Percentiles rank a stretch among this genome's conserved stretches.
These are phyloP conservation scores for Rickenella mellea DNA, from an alignment of 768 basidiomycete species.

Conservation along the genomic window DNA sequence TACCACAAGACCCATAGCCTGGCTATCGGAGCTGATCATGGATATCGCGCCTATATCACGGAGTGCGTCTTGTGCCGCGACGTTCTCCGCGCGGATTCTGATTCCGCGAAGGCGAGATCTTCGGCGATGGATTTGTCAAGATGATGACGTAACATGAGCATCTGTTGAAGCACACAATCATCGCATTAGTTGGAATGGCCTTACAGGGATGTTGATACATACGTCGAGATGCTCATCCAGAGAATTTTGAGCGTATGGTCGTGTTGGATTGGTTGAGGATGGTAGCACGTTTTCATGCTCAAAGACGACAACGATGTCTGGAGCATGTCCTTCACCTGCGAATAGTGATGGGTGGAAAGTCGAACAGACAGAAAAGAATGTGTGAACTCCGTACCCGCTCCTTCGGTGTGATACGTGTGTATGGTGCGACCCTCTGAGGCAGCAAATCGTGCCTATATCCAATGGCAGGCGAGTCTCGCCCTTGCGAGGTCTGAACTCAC, in stretches of 20 bases:
- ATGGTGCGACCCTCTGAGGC: slow-evolving; percentile 89
- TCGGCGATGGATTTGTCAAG: slow-evolving; percentile 83
- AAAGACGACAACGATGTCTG: slow-evolving; percentile 97
- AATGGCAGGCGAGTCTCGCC: neutral
- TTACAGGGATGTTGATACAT: slow-evolving; percentile 16
- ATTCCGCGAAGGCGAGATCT: slow-evolving; percentile 93
- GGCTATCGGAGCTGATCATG: slow-evolving; percentile 94
- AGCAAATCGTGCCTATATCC: slow-evolving; percentile 62
- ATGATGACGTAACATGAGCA: slow-evolving; percentile 99
- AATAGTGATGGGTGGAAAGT: neutral
- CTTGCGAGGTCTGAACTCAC: slow-evolving; percentile 30
- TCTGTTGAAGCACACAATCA: slow-evolving; percentile 35
- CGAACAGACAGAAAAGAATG: neutral
- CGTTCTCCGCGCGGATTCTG: slow-evolving; percentile 92
- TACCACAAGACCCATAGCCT: slow-evolving; percentile 99
- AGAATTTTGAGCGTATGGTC: slow-evolving; percentile 86
- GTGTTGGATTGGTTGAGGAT: slow-evolving; percentile 93
- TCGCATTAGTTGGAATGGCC: slow-evolving; percentile 2
- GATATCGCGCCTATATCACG: slow-evolving; percentile 91
- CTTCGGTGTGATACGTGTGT: slow-evolving; percentile 96
- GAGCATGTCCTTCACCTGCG: slow-evolving; percentile 87
- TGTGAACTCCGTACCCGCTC: slow-evolving; percentile 52
- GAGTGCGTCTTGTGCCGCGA: slow-evolving; percentile 94
- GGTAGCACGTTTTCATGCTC: slow-evolving; percentile 84
- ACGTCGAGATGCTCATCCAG: slow-evolving; percentile 97